These are phyloP conservation scores for Aspergillus ruber DNA, from an alignment of 2,329 filamentous ascomycete species.

Conservation along the genomic window DNA sequence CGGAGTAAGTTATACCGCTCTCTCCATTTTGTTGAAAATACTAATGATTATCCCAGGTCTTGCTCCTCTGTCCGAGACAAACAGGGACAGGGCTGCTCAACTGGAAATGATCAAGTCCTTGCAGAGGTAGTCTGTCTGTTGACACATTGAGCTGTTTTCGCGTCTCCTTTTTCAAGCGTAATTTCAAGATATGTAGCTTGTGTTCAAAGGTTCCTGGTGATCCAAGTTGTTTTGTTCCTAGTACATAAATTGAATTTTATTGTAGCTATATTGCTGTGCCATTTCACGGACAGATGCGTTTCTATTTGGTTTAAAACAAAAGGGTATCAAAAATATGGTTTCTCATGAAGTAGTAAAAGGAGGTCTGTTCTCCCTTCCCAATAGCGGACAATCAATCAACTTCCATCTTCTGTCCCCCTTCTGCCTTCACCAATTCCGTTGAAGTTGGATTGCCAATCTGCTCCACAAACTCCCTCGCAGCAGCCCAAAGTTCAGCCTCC, in stretches of 20 bases:
- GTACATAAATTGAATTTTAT: slow-evolving; percentile 1
- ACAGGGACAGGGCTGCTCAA: slow-evolving; percentile 76
- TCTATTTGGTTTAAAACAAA: neutral
- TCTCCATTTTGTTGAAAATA: neutral
- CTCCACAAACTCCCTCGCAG: slow-evolving; percentile 52
- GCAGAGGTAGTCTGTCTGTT: slow-evolving; percentile 27
- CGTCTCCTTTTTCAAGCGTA: neutral
- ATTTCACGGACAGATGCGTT: neutral
- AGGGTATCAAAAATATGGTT: neutral
- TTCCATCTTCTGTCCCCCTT: slow-evolving; percentile 30
- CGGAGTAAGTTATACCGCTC: slow-evolving; percentile 53
- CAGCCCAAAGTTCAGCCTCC: slow-evolving; percentile 71
- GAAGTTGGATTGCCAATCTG: slow-evolving; percentile 19
- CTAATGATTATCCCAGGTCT: slow-evolving; percentile 45
- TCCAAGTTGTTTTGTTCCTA: neutral
- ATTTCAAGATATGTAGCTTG: neutral
- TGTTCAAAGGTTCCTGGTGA: neutral
- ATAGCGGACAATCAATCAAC: slow-evolving; percentile 23
- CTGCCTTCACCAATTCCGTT: slow-evolving; percentile 7
- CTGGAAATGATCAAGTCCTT: slow-evolving; percentile 72
- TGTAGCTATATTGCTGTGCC: neutral
- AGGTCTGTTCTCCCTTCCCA: neutral
- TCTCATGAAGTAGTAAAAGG: neutral
- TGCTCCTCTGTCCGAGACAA: slow-evolving; percentile 73
- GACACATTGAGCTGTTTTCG: neutral